A percentile compares a stretch with the other conserved stretches of the same genome.
These are phyloP conservation scores for Penicillium crustosum DNA, from an alignment of 2,329 filamentous ascomycete genomes.

Conservation along the genomic window DNA sequence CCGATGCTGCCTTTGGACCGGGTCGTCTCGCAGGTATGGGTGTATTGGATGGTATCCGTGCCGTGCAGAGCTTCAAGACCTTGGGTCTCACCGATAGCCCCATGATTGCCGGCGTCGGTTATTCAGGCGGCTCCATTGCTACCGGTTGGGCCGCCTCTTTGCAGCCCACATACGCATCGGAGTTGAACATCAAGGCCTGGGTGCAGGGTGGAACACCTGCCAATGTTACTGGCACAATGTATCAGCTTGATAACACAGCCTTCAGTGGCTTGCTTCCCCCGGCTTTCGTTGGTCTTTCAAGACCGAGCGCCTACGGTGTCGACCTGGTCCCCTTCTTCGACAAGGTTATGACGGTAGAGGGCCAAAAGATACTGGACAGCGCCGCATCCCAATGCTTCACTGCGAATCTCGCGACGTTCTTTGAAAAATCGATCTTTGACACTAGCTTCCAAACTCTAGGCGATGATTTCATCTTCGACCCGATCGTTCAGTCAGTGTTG, in stretches of 20 bases:
- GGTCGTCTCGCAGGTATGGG: constrained; percentile 48
- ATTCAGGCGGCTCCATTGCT: constrained; percentile 56
- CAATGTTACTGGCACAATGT: constrained; percentile 29
- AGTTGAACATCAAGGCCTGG: constrained; percentile 47
- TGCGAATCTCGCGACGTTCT: constrained; percentile 18
- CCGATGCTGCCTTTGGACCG: constrained; percentile 45
- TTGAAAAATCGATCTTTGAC: constrained; percentile 24
- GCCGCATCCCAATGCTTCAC: constrained; percentile 21
- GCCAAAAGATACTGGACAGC: constrained; percentile 17
- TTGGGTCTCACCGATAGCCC: constrained; percentile 21
- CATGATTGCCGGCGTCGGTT: constrained; percentile 51
- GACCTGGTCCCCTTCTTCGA: constrained; percentile 23
- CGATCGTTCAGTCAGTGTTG: constrained; percentile 16
- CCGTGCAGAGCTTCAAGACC: constrained; percentile 36
- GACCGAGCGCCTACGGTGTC: constrained; percentile 28
- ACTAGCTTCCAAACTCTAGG: constrained; percentile 25
- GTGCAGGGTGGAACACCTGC: constrained; percentile 29
- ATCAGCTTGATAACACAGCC: constrained; percentile 21
- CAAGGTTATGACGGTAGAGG: constrained; percentile 19
- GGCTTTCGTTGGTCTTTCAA: constrained; percentile 25
- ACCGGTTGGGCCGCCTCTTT: constrained; percentile 56
- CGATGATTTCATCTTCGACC: constrained; percentile 11
- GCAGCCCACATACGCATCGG: constrained; percentile 54
- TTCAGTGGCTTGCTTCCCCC: constrained; percentile 30
- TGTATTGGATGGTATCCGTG: constrained; percentile 46